Evolutionary conservation across 768 basidiomycete genomes (phyloP).

Genomic region (Tephrocybe rancida): DNA sequence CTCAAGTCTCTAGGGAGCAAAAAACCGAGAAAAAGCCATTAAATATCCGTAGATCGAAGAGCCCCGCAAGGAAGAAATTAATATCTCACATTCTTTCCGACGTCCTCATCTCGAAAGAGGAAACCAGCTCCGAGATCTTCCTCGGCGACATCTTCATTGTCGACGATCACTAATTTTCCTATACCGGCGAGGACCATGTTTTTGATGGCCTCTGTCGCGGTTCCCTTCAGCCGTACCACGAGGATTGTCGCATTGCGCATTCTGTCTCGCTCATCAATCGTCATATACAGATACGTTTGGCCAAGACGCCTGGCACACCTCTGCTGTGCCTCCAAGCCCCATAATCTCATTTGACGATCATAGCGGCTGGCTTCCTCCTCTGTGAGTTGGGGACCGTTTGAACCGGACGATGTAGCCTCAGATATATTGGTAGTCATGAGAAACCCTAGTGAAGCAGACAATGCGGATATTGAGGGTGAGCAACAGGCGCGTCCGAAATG

Average conservation of each 20-base stretch:
- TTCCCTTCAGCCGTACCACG: conserved; percentile 74
- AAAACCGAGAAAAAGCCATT: conserved; percentile 40
- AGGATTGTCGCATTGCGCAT: conserved; percentile 95
- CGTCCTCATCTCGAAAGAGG: conserved; percentile 91
- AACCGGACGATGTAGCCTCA: conserved; percentile 6
- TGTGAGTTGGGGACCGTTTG: conserved; percentile 38
- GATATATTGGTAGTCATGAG: conserved; percentile 8
- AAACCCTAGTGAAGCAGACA: background rate
- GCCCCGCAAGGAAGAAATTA: conserved; percentile 9
- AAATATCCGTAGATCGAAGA: conserved; percentile 32
- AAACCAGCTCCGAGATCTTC: conserved; percentile 93
- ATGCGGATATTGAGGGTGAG: background rate
- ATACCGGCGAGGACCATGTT: conserved; percentile 98
- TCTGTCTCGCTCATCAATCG: conserved; percentile 45
- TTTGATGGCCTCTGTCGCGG: conserved; percentile 94
- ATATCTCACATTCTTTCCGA: conserved; percentile 78
- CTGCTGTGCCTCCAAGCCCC: conserved; percentile 98
- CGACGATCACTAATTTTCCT: conserved; percentile 85
- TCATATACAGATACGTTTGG: conserved; percentile 4
- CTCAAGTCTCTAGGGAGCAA: conserved; percentile 68
- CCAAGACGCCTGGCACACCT: conserved; percentile 42
- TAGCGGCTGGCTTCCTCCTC: conserved; percentile 81
- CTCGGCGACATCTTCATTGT: conserved; percentile 71
- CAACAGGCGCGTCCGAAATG: background rate
- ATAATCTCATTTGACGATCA: conserved; percentile 95